phyloP scores from a whole-genome alignment of 192 early-diverging fungal species.

The Coemansia sp. region DNA sequence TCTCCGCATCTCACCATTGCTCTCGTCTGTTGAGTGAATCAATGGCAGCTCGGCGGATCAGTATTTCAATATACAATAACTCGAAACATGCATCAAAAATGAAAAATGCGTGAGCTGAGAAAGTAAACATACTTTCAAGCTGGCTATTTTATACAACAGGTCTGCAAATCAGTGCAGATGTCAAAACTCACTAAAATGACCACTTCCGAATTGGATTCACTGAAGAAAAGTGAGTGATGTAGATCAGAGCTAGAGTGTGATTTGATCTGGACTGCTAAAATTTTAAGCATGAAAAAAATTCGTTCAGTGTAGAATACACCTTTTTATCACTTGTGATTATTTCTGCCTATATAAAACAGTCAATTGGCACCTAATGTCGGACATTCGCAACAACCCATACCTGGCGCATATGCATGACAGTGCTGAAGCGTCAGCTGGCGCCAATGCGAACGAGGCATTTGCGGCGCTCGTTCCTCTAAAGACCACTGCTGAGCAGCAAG shows the following conservation, averaged over 20 bases:
- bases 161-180: too few species aligned
- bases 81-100: too few species aligned
- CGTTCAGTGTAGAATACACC: not conserved
- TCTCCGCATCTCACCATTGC: not conserved
- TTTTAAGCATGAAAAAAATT: not conserved
- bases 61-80: not conserved
- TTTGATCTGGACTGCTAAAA: conserved; percentile 7
- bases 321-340: not conserved
- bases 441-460: conserved; percentile 28
- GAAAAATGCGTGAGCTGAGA: too few species aligned
- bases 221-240: too few species aligned
- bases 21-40: conserved; percentile 5
- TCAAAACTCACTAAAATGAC: too few species aligned
- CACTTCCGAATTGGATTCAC: too few species aligned
- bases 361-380: conserved; percentile 19
- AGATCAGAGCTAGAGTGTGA: not conserved
- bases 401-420: conserved; percentile 50
- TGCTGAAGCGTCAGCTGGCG: conserved; percentile 8
- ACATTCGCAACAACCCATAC: conserved; percentile 49
- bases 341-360: not conserved
- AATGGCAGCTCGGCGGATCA: not conserved
- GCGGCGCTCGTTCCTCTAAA: conserved; percentile 33
- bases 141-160: too few species aligned
- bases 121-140: too few species aligned
- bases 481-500: conserved; percentile 78